Percentiles rank a stretch among this genome's conserved stretches.
These are phyloP conservation scores for Lathyrus aphaca DNA, from an alignment of 306 rosid species.

Conservation along the genomic window DNA sequence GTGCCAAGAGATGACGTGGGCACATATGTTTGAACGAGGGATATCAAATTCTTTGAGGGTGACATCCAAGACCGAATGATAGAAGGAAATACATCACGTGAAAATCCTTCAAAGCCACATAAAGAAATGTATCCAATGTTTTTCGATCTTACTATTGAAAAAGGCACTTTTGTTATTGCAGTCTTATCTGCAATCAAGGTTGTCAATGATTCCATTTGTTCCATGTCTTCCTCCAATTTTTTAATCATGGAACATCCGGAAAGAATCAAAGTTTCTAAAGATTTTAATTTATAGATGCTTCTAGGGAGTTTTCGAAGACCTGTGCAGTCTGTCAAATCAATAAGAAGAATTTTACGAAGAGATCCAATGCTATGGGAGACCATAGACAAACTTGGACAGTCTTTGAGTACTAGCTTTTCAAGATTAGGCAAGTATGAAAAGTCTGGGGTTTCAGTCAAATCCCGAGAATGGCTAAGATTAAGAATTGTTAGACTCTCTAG, in stretches of 20 bases:
- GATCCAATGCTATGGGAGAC: slow-evolving; percentile 1
- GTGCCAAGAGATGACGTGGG: not conserved
- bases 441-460: not conserved
- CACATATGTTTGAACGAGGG: not conserved
- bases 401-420: slow-evolving; percentile 1
- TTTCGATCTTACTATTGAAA: slow-evolving; percentile 11
- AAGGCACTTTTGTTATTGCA: slow-evolving; percentile 9
- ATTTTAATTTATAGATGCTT: slow-evolving; percentile 4
- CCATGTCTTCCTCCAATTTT: slow-evolving; percentile 11
- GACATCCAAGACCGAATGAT: slow-evolving; percentile 20
- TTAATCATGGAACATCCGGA: slow-evolving; percentile 15
- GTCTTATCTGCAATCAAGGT: slow-evolving; percentile 5
- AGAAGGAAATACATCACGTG: slow-evolving; percentile 1
- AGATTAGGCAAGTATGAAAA: slow-evolving; percentile 3
- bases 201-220: not conserved
- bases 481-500: slow-evolving; percentile 1
- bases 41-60: not conserved
- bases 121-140: slow-evolving; percentile 10
- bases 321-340: slow-evolving; percentile 1
- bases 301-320: not conserved
- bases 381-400: not conserved
- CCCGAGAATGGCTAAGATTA: slow-evolving; percentile 12
- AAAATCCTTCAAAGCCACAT: not conserved
- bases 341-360: not conserved
- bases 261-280: slow-evolving; percentile 1